Conservation (phyloP, 2,329 filamentous ascomycete genomes). For the Cladosporium sp. region DNA sequence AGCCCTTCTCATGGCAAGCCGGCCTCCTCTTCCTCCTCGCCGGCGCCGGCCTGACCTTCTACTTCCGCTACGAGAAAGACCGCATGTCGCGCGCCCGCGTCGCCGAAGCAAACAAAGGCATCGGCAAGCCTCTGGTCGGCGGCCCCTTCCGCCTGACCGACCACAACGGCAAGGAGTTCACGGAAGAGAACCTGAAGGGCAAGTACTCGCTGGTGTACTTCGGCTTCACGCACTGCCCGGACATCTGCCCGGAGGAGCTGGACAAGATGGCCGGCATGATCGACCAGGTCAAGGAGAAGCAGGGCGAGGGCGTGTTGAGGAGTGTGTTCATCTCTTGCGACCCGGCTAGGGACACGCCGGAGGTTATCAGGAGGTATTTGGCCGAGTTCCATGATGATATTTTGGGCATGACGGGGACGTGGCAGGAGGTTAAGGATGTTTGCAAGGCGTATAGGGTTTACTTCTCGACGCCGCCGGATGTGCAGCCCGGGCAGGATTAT, state of each 20-base stretch:
- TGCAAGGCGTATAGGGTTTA: constrained; percentile 98
- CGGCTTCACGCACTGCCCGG: constrained; percentile 95
- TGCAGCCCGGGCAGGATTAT: constrained; percentile 93
- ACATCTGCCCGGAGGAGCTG: constrained; percentile 97
- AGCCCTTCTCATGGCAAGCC: constrained; percentile 94
- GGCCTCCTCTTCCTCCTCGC: constrained; percentile 79
- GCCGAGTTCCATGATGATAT: constrained; percentile 85
- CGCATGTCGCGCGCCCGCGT: constrained; percentile 85
- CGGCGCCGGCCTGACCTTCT: constrained; percentile 73
- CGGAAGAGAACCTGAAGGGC: constrained; percentile 77
- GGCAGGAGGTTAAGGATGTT: constrained; percentile 87
- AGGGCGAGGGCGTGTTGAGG: constrained; percentile 51
- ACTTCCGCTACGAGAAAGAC: constrained; percentile 90
- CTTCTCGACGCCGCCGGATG: constrained; percentile 85
- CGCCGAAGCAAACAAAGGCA: constrained; percentile 87
- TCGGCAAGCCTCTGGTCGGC: constrained; percentile 89
- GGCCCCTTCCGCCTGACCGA: constrained; percentile 80
- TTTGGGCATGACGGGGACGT: constrained; percentile 85
- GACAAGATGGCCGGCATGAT: constrained; percentile 99
- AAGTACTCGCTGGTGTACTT: constrained; percentile 92
- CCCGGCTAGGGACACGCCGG: constrained; percentile 82
- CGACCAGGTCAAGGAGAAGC: constrained; percentile 56
- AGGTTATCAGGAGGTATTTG: constrained; percentile 79
- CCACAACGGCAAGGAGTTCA: constrained; percentile 73
- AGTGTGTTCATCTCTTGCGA: constrained; percentile 96